phyloP scores from a whole-genome alignment of 2,329 filamentous ascomycete species.

The Arthrobotrys sinensis region DNA sequence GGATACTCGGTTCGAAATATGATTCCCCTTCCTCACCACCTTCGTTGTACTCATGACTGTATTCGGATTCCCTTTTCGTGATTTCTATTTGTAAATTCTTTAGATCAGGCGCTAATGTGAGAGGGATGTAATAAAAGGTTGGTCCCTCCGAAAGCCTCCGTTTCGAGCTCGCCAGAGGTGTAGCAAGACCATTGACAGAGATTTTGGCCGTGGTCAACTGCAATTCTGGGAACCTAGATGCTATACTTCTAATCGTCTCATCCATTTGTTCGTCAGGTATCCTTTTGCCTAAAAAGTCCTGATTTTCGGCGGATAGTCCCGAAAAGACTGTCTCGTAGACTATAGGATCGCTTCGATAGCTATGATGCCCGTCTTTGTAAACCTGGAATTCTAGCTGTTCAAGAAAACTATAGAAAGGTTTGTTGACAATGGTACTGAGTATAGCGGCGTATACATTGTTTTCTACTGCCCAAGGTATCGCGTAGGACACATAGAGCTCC shows the following conservation, averaged over 20 bases:
- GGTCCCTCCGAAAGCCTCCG: not conserved
- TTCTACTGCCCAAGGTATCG: not conserved
- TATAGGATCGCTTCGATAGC: too few relatives aligned
- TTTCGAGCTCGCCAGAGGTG: not conserved
- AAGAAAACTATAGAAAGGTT: not conserved
- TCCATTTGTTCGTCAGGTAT: not conserved
- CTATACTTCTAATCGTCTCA: not conserved
- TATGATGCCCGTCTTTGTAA: not conserved
- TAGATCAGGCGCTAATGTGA: not conserved
- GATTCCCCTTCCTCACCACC: not conserved
- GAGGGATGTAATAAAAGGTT: slow-evolving; percentile 1
- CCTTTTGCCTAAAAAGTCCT: not conserved
- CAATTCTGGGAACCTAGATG: not conserved
- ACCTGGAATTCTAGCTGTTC: slow-evolving; percentile 1
- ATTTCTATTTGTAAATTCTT: not conserved
- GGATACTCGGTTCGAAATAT: not conserved
- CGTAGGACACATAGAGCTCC: slow-evolving; percentile 9
- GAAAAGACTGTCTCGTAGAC: not conserved
- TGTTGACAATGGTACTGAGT: not conserved
- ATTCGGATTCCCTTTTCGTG: too few relatives aligned
- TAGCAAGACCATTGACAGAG: not conserved
- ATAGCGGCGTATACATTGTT: slow-evolving; percentile 2
- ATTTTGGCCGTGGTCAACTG: not conserved
- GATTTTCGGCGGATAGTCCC: not conserved
- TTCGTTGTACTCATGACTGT: not conserved